Conservation (phyloP, 1,284 basidiomycete species). For the Ganoderma resinaceum region DNA sequence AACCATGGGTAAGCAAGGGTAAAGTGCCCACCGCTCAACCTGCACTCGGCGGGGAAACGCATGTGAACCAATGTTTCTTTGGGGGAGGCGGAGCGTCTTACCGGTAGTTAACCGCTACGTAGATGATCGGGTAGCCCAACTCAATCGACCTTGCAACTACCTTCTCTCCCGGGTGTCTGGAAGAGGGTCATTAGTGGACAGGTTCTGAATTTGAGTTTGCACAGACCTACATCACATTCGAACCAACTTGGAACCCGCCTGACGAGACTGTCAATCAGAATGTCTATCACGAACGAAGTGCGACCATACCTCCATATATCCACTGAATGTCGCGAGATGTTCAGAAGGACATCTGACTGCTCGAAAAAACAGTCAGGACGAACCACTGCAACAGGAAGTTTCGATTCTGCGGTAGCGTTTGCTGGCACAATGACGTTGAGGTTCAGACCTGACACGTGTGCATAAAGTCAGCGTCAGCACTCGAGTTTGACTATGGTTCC, state of each 20-base stretch:
- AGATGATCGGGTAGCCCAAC: conserved; percentile 43
- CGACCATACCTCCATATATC: conserved; percentile 33
- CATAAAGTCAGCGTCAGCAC: not conserved
- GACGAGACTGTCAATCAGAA: not conserved
- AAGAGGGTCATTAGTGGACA: not conserved
- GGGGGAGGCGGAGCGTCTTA: not conserved
- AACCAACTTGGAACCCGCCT: conserved; percentile 15
- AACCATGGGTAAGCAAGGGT: too few species aligned
- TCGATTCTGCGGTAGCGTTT: conserved; percentile 26
- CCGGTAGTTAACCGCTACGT: conserved; percentile 44
- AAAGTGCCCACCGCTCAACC: conserved; percentile 1
- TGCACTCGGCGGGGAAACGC: not conserved
- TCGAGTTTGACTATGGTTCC: not conserved
- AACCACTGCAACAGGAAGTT: conserved; percentile 52
- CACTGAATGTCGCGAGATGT: conserved; percentile 23
- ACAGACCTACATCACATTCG: conserved; percentile 8
- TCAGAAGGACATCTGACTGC: not conserved
- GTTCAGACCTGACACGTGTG: conserved; percentile 46
- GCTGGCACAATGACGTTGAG: conserved; percentile 50
- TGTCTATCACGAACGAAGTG: not conserved
- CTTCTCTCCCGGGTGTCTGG: conserved; percentile 15
- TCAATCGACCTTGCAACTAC: conserved; percentile 44
- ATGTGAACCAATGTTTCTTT: not conserved
- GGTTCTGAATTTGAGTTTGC: not conserved
- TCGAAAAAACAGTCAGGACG: conserved; percentile 14